Percentiles rank a stretch among this genome's conserved stretches.
phyloP scores from a whole-genome alignment of 129 eudicot genomes.

The Chrysanthemum seticuspe region DNA sequence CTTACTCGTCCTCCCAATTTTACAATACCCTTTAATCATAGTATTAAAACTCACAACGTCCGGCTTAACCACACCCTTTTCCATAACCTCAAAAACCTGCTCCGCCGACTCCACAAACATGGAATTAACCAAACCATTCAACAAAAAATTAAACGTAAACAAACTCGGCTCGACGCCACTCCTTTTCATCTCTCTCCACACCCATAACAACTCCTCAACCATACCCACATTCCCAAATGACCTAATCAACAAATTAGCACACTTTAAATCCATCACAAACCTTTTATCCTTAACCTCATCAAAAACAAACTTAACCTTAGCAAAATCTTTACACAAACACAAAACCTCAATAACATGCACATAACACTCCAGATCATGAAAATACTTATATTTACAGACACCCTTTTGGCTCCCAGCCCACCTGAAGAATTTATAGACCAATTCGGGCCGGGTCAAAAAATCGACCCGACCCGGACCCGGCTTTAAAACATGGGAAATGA shows the following conservation, averaged over 20 bases:
- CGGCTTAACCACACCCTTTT: constrained; percentile 60
- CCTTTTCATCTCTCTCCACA: constrained; percentile 80
- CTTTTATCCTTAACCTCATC: constrained; percentile 53
- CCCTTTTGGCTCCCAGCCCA: constrained; percentile 94
- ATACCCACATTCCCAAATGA: constrained; percentile 78
- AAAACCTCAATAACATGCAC: constrained; percentile 64
- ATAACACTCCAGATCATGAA: constrained; percentile 69
- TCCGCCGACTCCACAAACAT: constrained; percentile 81
- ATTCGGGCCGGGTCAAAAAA: constrained; percentile 32
- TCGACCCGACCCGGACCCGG: constrained; percentile 46
- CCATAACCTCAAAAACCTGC: constrained; percentile 92
- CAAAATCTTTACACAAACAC: constrained; percentile 41
- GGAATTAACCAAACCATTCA: constrained; percentile 81
- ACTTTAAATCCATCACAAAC: constrained; percentile 49
- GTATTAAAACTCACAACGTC: constrained; percentile 89
- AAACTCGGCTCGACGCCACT: constrained; percentile 71
- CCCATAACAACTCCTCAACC: constrained; percentile 96
- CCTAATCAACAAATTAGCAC: constrained; percentile 74
- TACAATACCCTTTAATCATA: constrained; percentile 93
- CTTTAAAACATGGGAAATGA: constrained; percentile 50
- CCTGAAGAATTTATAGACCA: constrained; percentile 55
- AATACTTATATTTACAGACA: constrained; percentile 35
- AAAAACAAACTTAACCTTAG: constrained; percentile 52
- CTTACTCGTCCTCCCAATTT: constrained; percentile 60
- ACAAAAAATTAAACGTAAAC: constrained; percentile 79